Percentiles rank a stretch among this genome's conserved stretches.
phyloP scores from a whole-genome alignment of 192 early-diverging fungal species.

The Rhizophagus sp. region DNA sequence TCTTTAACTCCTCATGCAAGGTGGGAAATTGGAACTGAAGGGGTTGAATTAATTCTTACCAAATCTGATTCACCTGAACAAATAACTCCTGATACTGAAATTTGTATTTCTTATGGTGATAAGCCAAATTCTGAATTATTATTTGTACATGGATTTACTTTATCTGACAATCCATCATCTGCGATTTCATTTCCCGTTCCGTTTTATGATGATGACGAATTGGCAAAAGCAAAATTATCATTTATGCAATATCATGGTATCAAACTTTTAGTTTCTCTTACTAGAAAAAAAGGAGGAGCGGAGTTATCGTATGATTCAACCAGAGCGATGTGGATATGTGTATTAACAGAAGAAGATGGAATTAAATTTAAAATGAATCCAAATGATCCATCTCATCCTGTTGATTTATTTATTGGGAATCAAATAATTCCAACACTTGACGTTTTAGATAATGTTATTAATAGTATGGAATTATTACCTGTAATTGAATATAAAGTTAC shows the following conservation, averaged over 20 bases:
- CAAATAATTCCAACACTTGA: constrained; percentile 12
- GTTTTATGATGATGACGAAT: constrained; percentile 23
- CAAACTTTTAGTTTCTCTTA: constrained; percentile 18
- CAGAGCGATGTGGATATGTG: constrained; percentile 26
- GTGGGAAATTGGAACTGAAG: constrained; percentile 53
- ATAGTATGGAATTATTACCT: neutral
- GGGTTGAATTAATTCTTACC: constrained; percentile 35
- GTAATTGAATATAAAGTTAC: constrained; percentile 12
- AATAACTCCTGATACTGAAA: constrained; percentile 40
- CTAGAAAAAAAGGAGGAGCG: constrained; percentile 17
- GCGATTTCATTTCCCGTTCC: constrained; percentile 20
- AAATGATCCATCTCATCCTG: neutral
- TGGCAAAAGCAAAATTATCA: constrained; percentile 3
- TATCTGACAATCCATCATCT: constrained; percentile 50
- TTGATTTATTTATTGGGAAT: constrained; percentile 18
- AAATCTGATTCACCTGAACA: constrained; percentile 6
- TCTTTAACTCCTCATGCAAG: constrained; percentile 49
- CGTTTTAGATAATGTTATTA: constrained; percentile 9
- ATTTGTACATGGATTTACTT: constrained; percentile 68
- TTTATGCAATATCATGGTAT: constrained; percentile 30
- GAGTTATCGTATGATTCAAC: constrained; percentile 17
- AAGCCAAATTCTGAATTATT: constrained; percentile 72
- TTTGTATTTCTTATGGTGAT: constrained; percentile 66
- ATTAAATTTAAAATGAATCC: constrained; percentile 2
- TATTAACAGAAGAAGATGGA: constrained; percentile 28